Evolutionary conservation across 495 filamentous ascomycete genomes (phyloP), one percentile per base, ranked within the genome.

Genomic region (Tuber microsphaerosporum): DNA sequence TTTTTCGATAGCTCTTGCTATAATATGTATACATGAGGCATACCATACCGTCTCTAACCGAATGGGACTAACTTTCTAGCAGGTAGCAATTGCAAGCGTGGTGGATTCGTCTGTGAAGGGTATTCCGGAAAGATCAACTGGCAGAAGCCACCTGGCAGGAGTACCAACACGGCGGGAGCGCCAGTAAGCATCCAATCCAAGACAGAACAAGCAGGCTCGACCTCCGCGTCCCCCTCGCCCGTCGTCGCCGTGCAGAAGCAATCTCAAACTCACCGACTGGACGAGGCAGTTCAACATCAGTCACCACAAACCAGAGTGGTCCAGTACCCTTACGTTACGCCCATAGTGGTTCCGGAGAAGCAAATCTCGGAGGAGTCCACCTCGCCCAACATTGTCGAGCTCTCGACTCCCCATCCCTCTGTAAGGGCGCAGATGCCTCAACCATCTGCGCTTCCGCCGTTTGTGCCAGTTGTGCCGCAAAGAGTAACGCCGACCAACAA

Each of bases 21-120:
- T 65, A 31, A 31, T 26, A 31, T 65, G 31, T n/a, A 31, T 65
- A 65, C 26, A 65, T 65, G 56, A 6, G 56, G 12, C 56, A 17
- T 65, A 65, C 56, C 56, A 17, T 65, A 65, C 56, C 56, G 56
- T 65, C 31, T 65, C 31, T 65, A 65, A 65, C 56, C 14, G 26
- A 65, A 65, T 65, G 56, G 26, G 26, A 65, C 81, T 79, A n/a
- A 72, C 71, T 71, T 71, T 80, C 45, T 75, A 39, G 75, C 81
- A 97, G 94, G 94, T 85, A 92, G 91, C 83, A 99, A 99, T 82
- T 99, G 95, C 83, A 87, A 92, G 69, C 91, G 93, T 74, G 95
- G 95, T 69, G 93, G 93, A 19, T 97, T 97, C 84, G 86, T 93
- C 39, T 99, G 95, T 83, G 92, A 93, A 81, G 95, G 95, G n/a